These are phyloP conservation scores for Glonium stellatum DNA, from an alignment of 495 filamentous ascomycete species.

Conservation along the genomic window DNA sequence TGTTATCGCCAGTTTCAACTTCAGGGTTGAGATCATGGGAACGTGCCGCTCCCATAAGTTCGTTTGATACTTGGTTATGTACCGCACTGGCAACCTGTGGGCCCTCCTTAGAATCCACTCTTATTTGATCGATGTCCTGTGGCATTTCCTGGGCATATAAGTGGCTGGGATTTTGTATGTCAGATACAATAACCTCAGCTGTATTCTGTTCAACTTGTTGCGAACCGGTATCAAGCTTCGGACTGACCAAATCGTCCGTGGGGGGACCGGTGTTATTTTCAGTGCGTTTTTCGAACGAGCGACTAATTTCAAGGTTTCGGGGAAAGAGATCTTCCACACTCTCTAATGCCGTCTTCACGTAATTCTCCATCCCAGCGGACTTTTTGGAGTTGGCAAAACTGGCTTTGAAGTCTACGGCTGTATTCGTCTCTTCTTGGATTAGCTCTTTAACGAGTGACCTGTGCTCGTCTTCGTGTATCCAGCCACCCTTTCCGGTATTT, in stretches of 20 bases:
- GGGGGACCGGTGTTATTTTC: background rate
- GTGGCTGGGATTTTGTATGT: too few relatives aligned
- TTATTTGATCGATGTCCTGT: too few relatives aligned
- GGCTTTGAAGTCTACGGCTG: slow-evolving; percentile 41
- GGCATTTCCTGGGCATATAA: too few relatives aligned
- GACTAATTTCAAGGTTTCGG: slow-evolving; percentile 43
- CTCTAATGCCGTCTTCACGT: slow-evolving; percentile 67
- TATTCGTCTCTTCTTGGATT: slow-evolving; percentile 53
- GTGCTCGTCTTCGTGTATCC: slow-evolving; percentile 90
- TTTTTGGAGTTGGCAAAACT: slow-evolving; percentile 60
- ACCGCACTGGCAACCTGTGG: too few relatives aligned
- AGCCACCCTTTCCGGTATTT: slow-evolving; percentile 58
- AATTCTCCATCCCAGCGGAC: slow-evolving; percentile 44
- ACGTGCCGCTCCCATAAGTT: too few relatives aligned
- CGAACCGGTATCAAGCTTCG: background rate
- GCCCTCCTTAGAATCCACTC: too few relatives aligned
- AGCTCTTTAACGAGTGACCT: slow-evolving; percentile 54
- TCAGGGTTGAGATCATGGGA: too few relatives aligned
- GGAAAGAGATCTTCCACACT: slow-evolving; percentile 83
- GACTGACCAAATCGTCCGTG: background rate
- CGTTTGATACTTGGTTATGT: too few relatives aligned
- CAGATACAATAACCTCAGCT: too few relatives aligned
- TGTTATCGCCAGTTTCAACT: too few relatives aligned
- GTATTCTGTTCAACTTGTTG: too few relatives aligned
- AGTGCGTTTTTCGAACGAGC: background rate